Base-by-base conservation (phyloP, 495 filamentous ascomycete genomes). In the Hyaloscypha hepaticicola region DNA sequence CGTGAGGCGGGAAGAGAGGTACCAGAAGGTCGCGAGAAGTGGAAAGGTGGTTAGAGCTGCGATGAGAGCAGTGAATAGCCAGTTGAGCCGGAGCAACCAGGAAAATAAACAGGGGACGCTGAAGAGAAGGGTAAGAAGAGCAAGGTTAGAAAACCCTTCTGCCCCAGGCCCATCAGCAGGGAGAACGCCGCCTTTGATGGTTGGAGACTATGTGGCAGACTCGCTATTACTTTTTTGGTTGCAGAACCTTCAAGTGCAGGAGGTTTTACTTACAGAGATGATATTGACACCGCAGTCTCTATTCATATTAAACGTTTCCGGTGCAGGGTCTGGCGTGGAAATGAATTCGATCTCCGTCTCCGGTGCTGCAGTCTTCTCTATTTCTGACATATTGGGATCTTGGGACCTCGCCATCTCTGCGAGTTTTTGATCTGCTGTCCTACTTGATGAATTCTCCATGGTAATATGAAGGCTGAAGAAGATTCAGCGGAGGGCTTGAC, bases 161-260 rank as follows among this genome's bases (percentile, higher is more conserved):
- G 77, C 79, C 63, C 89, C 87, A n/a, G 87, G 74, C n/a, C 80
- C 87, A 67, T 94, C 90, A 11, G 90, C 90, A 41, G 90, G 90
- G 27, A 93, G 78, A 38, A 90, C 87, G 28, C 81, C 88, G 81
- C 93, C 93, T 67, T 89, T 81, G 72, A 94, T 93, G 34, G 88
- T 75, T 1, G 88, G 83, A 68, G 82, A 90, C 90, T 93, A 72
- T 41, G 52, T 61, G 8, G 16, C 7, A 38, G 34, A 48, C 7
- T 60, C 19, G 31, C 2, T 19, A 31, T 61, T 41, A 61, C 27
- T 48, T 38, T 12, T 51, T 61, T 12, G 22, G n/a, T 26, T 27
- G 3, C 26, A 22, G 31, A 21, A 6, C 24, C 24, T 12, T 61
- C 27, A 24, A 24, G 48, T 3, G 41, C 45, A 34, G 31, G 31